Base-by-base conservation (phyloP, 768 basidiomycete genomes). In the Pisolithus marmoratus region DNA sequence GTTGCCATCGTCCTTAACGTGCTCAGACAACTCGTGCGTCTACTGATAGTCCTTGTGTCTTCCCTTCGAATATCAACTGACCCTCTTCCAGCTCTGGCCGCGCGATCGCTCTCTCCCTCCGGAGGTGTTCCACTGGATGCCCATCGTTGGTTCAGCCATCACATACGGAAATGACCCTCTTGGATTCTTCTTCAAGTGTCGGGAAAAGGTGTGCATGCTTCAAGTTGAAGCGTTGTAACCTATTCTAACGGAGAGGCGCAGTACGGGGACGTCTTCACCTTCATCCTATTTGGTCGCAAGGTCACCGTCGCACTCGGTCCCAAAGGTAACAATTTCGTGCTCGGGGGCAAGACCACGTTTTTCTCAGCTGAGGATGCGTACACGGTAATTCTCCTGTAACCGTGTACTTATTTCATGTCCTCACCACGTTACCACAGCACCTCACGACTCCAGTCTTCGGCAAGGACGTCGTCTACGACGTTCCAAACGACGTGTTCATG, bases 181-280 rank as follows among this genome's bases (percentile, higher is more conserved):
- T 58, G 84, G 77, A 47, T 98, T 98, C 72, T 84, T 94, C 70
- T 82, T 84, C 52, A 71, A 78, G 37, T 88, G 85, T 63, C 80
- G 81, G 57, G 81, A 87, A 62, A 91, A 90, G 81, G 92, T 87
- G 48, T 9, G 73, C 52, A 22, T 20, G 41, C 27, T 24, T 53
- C 1, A 24, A 31, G 7, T 43, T 12, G 19, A 14, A 34, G 31
- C 12, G 31, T 1, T 37, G 11, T 19, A 15, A 24, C 29, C 19
- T 55, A 27, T 26, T 31, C 23, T 22, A 29, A 19, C 19, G 41
- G 54, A 29, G 5, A 20, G 38, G 22, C 42, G 31, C 53, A 99
- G 96, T 86, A 98, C 62, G 96, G 96, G 51, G 81, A 96, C 55
- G 84, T 98, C n/a, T 99, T 98, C 75, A 94, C 94, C 1, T 98